Percentiles rank a stretch among this genome's conserved stretches.
Evolutionary conservation across 2,329 filamentous ascomycete genomes (phyloP).

Genomic region (Penicillium sp.): DNA sequence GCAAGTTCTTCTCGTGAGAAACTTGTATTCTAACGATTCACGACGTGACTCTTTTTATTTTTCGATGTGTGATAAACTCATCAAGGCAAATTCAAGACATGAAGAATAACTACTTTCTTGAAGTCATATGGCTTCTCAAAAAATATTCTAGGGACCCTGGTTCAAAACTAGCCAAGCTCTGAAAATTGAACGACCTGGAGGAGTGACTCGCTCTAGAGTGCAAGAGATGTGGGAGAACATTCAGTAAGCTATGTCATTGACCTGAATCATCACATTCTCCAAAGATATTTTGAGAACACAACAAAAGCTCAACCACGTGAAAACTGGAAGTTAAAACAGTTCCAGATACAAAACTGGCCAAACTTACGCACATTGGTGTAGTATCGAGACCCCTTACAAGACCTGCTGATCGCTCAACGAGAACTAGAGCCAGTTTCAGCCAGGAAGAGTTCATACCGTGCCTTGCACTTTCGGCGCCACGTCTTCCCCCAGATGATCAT

Average conservation of each 20-base stretch:
- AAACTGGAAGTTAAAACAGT: no score
- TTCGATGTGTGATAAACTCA: slow-evolving; percentile 31
- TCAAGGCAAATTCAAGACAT: slow-evolving; percentile 11
- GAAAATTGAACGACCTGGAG: no score
- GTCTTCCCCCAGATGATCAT: slow-evolving; percentile 38
- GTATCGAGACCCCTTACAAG: background rate
- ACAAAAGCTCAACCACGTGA: no score
- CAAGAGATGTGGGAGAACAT: no score
- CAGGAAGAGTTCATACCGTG: slow-evolving; percentile 31
- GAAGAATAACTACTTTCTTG: background rate
- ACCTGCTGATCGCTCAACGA: background rate
- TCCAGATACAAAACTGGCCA: no score
- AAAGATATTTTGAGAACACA: no score
- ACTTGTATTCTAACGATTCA: slow-evolving; percentile 25
- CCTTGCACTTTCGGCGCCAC: slow-evolving; percentile 33
- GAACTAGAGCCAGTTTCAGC: slow-evolving; percentile 18
- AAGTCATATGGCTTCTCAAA: background rate
- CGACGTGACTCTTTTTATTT: slow-evolving; percentile 20
- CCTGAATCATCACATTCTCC: no score
- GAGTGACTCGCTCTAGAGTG: no score
- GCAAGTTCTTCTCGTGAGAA: slow-evolving; percentile 76
- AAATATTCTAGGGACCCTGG: no score
- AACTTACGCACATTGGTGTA: no score
- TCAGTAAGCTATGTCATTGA: no score
- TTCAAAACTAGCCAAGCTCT: no score